Evolutionary conservation across 352 stramenopile species (phyloP).

Genomic region (Phytophthora cryptogea): DNA sequence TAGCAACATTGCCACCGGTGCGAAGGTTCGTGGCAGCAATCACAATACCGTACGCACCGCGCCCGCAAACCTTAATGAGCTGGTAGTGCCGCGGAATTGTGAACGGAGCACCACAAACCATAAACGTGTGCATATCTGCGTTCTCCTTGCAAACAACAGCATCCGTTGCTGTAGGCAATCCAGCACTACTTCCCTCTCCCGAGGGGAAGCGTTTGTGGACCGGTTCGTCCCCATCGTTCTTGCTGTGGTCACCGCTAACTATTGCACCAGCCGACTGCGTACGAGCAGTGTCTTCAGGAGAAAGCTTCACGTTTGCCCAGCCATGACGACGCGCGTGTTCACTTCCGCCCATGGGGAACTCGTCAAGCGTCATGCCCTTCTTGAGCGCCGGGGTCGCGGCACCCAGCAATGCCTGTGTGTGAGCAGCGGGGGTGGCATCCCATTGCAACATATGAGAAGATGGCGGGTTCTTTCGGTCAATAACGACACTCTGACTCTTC

Average conservation of each 20-base stretch:
- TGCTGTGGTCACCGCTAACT: slow-evolving; percentile 26
- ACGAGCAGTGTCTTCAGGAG: slow-evolving; percentile 54
- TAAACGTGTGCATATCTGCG: slow-evolving; percentile 88
- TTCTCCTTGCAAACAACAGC: slow-evolving; percentile 86
- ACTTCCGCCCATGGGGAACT: slow-evolving; percentile 37
- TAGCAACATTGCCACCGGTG: slow-evolving; percentile 85
- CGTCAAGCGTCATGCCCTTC: slow-evolving; percentile 42
- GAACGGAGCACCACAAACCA: slow-evolving; percentile 89
- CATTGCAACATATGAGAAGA: slow-evolving; percentile 80
- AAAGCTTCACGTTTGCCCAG: slow-evolving; percentile 84
- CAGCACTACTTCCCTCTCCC: slow-evolving; percentile 25
- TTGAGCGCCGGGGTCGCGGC: slow-evolving; percentile 43
- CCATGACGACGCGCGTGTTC: slow-evolving; percentile 58
- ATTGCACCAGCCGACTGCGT: slow-evolving; percentile 63
- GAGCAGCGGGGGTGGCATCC: slow-evolving; percentile 46
- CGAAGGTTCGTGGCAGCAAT: slow-evolving; percentile 85
- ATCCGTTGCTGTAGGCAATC: slow-evolving; percentile 37
- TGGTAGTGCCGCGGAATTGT: slow-evolving; percentile 87
- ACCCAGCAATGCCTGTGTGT: slow-evolving; percentile 37
- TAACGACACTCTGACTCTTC: slow-evolving; percentile 80
- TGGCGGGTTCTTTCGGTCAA: slow-evolving; percentile 70
- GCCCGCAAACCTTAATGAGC: slow-evolving; percentile 88
- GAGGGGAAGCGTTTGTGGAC: slow-evolving; percentile 50
- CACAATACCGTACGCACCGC: slow-evolving; percentile 89
- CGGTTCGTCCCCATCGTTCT: slow-evolving; percentile 33